Conservation (phyloP, 2,329 filamentous ascomycete species). For the Ceratocystis cacaofunesta region DNA sequence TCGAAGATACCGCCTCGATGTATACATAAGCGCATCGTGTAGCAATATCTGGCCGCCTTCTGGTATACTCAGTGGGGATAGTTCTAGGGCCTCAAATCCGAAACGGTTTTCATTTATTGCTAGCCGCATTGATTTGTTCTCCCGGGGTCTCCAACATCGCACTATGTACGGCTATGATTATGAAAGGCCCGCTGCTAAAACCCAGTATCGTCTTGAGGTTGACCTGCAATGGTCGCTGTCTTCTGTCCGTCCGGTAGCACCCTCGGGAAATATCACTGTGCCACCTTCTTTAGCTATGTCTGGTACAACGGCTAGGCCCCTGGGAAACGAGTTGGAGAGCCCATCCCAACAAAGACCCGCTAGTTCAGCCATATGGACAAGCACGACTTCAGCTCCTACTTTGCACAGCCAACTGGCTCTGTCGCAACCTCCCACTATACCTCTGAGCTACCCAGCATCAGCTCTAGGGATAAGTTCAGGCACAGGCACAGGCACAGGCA, state of each 20-base stretch:
- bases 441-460: neutral
- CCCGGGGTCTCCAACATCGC: neutral
- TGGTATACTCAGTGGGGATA: conserved; percentile 21
- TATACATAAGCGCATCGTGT: conserved; percentile 39
- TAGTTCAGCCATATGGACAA: neutral
- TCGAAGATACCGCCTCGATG: conserved; percentile 34
- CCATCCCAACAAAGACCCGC: neutral
- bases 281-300: neutral
- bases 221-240: conserved; percentile 7
- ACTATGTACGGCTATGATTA: conserved; percentile 15
- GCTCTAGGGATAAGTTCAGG: neutral
- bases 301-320: neutral
- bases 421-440: neutral
- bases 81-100: conserved; percentile 1
- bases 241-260: neutral
- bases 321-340: neutral
- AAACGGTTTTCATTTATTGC: conserved; percentile 11
- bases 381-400: neutral
- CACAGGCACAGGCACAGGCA: neutral
- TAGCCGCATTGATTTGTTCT: conserved; percentile 14
- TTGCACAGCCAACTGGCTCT: neutral
- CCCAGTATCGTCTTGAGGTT: conserved; percentile 8
- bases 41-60: conserved; percentile 39
- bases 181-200: neutral
- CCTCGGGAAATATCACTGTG: neutral